Conservation (phyloP, 192 early-diverging fungal genomes). For the Coemansia sp. region DNA sequence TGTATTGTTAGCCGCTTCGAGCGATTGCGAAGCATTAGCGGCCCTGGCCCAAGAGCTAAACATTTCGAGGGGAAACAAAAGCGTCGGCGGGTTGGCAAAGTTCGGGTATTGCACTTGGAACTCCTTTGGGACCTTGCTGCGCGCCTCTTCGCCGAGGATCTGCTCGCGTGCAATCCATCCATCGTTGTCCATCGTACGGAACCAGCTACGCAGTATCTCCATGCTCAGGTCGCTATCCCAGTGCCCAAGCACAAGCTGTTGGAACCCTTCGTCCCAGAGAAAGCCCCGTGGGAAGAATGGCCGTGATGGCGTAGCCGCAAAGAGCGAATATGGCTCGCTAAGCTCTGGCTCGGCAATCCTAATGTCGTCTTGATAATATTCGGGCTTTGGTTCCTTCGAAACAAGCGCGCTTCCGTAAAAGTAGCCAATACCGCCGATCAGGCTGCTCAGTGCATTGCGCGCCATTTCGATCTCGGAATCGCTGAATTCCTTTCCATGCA, state of each 20-base stretch:
- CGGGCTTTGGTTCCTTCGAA: constrained; percentile 59
- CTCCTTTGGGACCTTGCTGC: constrained; percentile 85
- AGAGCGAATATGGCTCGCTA: constrained; percentile 70
- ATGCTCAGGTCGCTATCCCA: constrained; percentile 90
- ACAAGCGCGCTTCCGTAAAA: constrained; percentile 43
- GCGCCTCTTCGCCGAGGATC: constrained; percentile 90
- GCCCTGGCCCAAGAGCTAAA: constrained; percentile 25
- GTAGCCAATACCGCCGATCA: constrained; percentile 89
- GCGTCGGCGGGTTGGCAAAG: constrained; percentile 91
- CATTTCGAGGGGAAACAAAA: constrained; percentile 69
- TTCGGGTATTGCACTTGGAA: constrained; percentile 93
- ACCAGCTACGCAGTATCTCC: constrained; percentile 82
- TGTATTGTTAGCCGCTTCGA: not conserved
- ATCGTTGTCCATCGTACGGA: constrained; percentile 69
- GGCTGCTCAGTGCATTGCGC: constrained; percentile 73
- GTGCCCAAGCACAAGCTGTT: constrained; percentile 76
- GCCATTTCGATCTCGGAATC: constrained; percentile 69
- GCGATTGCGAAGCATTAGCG: not conserved
- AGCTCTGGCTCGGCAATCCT: constrained; percentile 60
- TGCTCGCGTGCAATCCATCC: constrained; percentile 97
- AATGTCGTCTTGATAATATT: constrained; percentile 60
- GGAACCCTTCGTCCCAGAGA: constrained; percentile 96
- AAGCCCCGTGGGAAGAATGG: constrained; percentile 98
- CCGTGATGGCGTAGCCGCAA: constrained; percentile 82
- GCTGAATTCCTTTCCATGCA: constrained; percentile 65